These are phyloP conservation scores for Candida boidinii DNA, from an alignment of 805 yeast species.

Conservation along the genomic window DNA sequence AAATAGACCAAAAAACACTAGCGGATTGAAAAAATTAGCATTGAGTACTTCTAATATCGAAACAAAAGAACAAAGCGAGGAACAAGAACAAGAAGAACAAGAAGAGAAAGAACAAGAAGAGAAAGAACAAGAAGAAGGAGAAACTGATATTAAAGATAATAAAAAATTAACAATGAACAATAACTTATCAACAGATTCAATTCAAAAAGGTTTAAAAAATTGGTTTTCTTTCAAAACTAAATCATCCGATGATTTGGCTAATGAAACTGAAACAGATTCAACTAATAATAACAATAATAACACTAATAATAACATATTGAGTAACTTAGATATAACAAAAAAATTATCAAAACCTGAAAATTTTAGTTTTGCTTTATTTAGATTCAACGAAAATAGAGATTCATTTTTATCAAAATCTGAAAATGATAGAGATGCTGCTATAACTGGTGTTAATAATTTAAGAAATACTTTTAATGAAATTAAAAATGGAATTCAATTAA, in stretches of 20 bases:
- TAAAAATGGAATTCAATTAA: slow-evolving; percentile 34
- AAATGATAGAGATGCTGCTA: slow-evolving; percentile 42
- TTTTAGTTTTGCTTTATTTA: slow-evolving; percentile 51
- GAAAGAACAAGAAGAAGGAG: slow-evolving; percentile 1
- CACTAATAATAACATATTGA: slow-evolving; percentile 14
- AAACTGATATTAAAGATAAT: no score
- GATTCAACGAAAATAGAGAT: slow-evolving; percentile 47
- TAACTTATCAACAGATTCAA: slow-evolving; percentile 3
- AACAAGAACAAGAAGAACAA: no score
- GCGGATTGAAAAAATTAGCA: no score
- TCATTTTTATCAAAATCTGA: slow-evolving; percentile 41
- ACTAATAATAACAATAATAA: no score
- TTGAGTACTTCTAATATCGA: no score
- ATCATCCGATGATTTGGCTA: no score
- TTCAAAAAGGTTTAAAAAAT: slow-evolving; percentile 9
- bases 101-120: slow-evolving; percentile 12
- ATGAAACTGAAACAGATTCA: no score
- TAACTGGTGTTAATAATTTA: slow-evolving; percentile 36
- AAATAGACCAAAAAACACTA: no score
- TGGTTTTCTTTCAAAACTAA: slow-evolving; percentile 23
- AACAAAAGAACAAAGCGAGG: slow-evolving; percentile 10
- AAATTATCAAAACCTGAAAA: slow-evolving; percentile 27
- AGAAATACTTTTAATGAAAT: slow-evolving; percentile 38
- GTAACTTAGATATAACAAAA: slow-evolving; percentile 10
- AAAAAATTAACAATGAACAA: no score